Evolutionary conservation across 73 alveolate species (phyloP).

Genomic region (Tetrahymena thermophila): DNA sequence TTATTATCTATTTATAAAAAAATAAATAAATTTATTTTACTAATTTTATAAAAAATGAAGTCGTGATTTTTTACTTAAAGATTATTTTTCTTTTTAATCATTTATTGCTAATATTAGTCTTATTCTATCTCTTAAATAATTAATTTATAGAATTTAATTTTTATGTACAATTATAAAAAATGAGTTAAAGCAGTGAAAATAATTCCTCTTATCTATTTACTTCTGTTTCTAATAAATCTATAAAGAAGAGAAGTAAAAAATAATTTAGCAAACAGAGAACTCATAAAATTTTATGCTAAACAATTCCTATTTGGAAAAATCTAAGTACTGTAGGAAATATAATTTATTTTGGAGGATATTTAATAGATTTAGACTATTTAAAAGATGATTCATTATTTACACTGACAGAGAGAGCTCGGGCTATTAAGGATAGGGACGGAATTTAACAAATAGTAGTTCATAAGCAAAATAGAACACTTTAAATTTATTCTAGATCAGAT

Average conservation of each 20-base stretch:
- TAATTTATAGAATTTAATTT: too few relatives aligned
- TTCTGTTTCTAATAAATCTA: background rate
- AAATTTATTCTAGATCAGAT: background rate
- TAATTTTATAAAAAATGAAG: too few relatives aligned
- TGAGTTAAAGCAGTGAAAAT: background rate
- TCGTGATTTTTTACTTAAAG: too few relatives aligned
- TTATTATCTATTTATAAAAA: too few relatives aligned
- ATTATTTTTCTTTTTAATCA: too few relatives aligned
- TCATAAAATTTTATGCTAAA: background rate
- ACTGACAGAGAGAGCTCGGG: background rate
- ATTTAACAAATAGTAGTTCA: background rate
- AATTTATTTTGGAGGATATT: background rate
- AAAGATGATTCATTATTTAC: background rate
- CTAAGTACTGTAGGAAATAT: background rate
- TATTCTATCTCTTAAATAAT: background rate
- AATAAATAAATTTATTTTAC: too few relatives aligned
- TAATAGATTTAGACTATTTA: background rate
- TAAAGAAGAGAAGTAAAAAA: background rate
- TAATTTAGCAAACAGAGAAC: background rate
- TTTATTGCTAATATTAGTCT: too few relatives aligned
- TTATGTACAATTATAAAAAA: too few relatives aligned
- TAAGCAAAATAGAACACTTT: background rate
- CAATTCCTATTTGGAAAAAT: background rate
- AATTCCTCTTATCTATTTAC: background rate
- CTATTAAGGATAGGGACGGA: background rate